These are phyloP conservation scores for Hypoxylon cercidicola DNA, from an alignment of 495 filamentous ascomycete genomes.

Conservation along the genomic window DNA sequence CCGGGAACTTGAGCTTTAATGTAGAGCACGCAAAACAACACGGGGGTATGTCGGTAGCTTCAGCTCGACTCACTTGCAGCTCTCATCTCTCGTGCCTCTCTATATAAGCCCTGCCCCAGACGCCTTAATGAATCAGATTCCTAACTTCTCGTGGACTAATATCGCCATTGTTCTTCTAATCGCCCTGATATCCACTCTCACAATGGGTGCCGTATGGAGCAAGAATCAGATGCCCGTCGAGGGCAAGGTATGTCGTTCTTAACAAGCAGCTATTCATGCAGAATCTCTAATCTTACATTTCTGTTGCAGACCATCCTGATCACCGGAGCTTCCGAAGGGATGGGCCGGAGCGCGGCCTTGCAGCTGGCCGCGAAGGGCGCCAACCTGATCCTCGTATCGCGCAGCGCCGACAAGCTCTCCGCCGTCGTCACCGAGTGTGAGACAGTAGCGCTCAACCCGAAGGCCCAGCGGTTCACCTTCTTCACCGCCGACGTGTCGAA, in stretches of 20 bases:
- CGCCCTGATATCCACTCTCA: constrained; percentile 58
- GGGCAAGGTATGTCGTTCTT: constrained; percentile 69
- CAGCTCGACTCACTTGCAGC: neutral
- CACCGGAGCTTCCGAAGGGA: constrained; percentile 92
- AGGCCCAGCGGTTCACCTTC: constrained; percentile 80
- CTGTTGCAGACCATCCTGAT: constrained; percentile 76
- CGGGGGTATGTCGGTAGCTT: too few species aligned
- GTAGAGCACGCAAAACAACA: too few species aligned
- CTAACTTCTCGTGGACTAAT: constrained; percentile 33
- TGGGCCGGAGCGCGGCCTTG: constrained; percentile 79
- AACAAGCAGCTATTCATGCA: neutral
- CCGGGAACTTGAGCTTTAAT: too few species aligned
- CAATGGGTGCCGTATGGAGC: constrained; percentile 73
- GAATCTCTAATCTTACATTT: constrained; percentile 12
- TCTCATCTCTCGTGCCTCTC: neutral
- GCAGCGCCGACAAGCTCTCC: constrained; percentile 79
- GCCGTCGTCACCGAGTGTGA: constrained; percentile 68
- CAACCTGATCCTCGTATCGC: constrained; percentile 84
- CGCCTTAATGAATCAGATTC: constrained; percentile 29
- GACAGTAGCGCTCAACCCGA: constrained; percentile 67
- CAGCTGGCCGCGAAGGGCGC: constrained; percentile 86
- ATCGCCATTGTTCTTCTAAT: constrained; percentile 56
- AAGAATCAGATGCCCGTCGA: constrained; percentile 85
- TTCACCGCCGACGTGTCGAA: constrained; percentile 85
- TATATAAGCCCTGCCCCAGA: neutral